A percentile compares a stretch with the other conserved stretches of the same genome.
Evolutionary conservation across 2,329 filamentous ascomycete species (phyloP).

Genomic region (Myriosclerotinia duriaeana): DNA sequence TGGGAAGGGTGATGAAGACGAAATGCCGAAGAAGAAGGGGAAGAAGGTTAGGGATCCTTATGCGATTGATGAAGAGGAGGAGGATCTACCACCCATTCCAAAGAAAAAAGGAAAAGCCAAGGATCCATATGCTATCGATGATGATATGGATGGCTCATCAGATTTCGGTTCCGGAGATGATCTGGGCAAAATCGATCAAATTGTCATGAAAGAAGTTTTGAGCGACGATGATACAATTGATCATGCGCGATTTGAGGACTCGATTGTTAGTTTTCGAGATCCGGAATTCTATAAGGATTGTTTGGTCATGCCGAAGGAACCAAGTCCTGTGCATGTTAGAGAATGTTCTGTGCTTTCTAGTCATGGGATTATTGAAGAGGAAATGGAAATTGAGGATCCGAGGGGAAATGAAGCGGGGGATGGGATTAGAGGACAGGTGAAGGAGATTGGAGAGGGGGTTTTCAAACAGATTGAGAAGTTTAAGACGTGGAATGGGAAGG

Average conservation of each 20-base stretch:
- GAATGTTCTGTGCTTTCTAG: constrained; percentile 14
- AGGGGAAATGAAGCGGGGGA: background rate
- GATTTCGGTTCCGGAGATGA: constrained; percentile 12
- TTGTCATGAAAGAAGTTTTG: constrained; percentile 19
- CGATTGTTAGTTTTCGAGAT: constrained; percentile 32
- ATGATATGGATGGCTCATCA: constrained; percentile 16
- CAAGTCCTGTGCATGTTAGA: constrained; percentile 11
- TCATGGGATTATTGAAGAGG: constrained; percentile 19
- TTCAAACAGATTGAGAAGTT: constrained; percentile 30
- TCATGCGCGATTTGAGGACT: constrained; percentile 16
- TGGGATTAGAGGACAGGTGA: constrained; percentile 4
- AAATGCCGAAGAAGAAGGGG: background rate
- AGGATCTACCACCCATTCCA: background rate
- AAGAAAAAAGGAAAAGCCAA: constrained; percentile 10
- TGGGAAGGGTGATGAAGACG: constrained; percentile 16
- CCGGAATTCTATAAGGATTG: constrained; percentile 38
- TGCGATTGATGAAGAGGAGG: background rate
- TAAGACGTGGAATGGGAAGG: constrained; percentile 38
- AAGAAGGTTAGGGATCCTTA: constrained; percentile 20
- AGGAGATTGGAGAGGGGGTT: constrained; percentile 3
- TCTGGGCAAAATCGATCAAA: constrained; percentile 8
- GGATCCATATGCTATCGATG: background rate
- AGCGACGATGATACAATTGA: constrained; percentile 14
- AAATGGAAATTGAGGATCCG: background rate
- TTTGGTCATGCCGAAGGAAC: constrained; percentile 24